Percentiles rank a stretch among this genome's conserved stretches.
Conservation (phyloP, 2,329 filamentous ascomycete species). For the Pseudogymnoascus sp. region DNA sequence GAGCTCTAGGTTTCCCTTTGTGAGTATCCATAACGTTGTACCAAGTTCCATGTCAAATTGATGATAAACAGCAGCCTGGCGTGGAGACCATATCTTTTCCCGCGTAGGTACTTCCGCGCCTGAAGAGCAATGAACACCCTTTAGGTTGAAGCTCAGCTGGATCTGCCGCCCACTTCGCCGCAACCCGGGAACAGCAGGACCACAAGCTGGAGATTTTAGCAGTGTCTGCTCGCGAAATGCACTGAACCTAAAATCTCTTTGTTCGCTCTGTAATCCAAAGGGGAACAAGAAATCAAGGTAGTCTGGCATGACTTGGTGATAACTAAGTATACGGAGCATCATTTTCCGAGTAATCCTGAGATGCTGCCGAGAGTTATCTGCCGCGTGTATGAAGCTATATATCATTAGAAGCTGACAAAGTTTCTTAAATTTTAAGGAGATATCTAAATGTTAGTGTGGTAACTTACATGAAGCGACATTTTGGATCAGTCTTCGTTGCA, state of each 20-base stretch:
- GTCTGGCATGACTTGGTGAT: conserved; percentile 29
- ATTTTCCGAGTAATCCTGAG: conserved; percentile 23
- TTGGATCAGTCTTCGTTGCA: conserved; percentile 14
- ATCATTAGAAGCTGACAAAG: too few species aligned
- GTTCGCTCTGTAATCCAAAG: conserved; percentile 24
- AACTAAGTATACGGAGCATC: conserved; percentile 24
- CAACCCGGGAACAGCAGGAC: conserved; percentile 16
- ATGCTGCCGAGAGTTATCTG: conserved; percentile 16
- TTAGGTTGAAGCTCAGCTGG: conserved; percentile 26
- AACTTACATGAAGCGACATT: conserved; percentile 26
- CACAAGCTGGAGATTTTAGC: conserved; percentile 11
- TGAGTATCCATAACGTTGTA: conserved; percentile 36
- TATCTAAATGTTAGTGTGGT: not conserved
- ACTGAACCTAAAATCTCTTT: conserved; percentile 23
- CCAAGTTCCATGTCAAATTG: conserved; percentile 25
- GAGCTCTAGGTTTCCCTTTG: conserved; percentile 29
- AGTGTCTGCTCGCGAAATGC: conserved; percentile 21
- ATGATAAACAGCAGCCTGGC: conserved; percentile 24
- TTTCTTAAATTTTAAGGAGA: too few species aligned
- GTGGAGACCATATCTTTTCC: conserved; percentile 20
- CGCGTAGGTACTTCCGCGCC: not conserved
- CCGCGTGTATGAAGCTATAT: conserved; percentile 21
- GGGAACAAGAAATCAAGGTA: conserved; percentile 29
- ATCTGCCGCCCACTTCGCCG: conserved; percentile 21
- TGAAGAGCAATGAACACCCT: conserved; percentile 17